Conservation (phyloP, 768 basidiomycete species). For the Amanita inopinata region DNA sequence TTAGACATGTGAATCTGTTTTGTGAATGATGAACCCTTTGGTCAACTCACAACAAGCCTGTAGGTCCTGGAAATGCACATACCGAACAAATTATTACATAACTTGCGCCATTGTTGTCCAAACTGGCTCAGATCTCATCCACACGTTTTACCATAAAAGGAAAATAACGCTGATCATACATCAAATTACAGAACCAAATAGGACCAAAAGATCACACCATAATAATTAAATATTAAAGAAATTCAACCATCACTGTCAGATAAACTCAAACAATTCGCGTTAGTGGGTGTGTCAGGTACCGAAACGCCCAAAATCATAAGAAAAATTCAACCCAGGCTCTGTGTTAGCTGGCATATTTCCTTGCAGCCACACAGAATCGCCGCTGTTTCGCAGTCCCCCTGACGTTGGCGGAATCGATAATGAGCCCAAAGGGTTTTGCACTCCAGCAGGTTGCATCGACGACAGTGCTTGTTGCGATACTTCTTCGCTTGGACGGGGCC, state of each 20-base stretch:
- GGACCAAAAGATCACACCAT: conserved; percentile 4
- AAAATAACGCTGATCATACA: not conserved
- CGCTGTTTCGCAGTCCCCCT: not conserved
- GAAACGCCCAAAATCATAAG: conserved; percentile 14
- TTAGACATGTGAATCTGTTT: conserved; percentile 35
- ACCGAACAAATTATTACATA: conserved; percentile 10
- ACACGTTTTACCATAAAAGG: not conserved
- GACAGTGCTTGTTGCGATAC: conserved; percentile 14
- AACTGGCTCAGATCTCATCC: conserved; percentile 2
- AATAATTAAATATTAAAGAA: conserved; percentile 2
- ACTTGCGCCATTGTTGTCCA: conserved; percentile 9
- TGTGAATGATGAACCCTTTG: conserved; percentile 1
- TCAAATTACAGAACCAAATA: conserved; percentile 1
- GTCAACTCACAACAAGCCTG: conserved; percentile 4
- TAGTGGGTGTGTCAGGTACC: conserved; percentile 10
- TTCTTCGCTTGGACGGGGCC: conserved; percentile 36
- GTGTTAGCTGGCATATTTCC: not conserved
- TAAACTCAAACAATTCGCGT: not conserved
- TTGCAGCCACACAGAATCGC: conserved; percentile 3
- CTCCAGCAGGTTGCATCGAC: conserved; percentile 10
- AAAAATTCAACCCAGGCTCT: conserved; percentile 10
- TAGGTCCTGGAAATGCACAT: conserved; percentile 7
- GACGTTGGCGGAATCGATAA: conserved; percentile 4
- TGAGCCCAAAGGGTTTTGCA: conserved; percentile 2
- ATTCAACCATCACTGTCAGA: not conserved